Evolutionary conservation across 2,329 filamentous ascomycete genomes (phyloP), one percentile per base, ranked within the genome.

Genomic region (Fusarium subtropicale): DNA sequence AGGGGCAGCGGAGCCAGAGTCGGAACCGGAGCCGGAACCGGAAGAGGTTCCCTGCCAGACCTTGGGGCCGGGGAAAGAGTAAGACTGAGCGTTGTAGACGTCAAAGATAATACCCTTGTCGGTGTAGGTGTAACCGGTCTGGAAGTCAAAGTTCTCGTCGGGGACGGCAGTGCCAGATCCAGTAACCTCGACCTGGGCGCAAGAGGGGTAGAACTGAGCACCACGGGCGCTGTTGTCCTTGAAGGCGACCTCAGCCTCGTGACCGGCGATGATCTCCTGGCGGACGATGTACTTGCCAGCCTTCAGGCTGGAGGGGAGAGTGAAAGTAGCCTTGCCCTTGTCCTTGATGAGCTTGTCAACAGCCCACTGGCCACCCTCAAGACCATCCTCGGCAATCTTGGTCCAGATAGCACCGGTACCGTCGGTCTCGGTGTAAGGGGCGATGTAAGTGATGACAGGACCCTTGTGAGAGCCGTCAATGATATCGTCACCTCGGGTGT

Each of bases 131-230:
- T 90, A 91, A 61, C 87, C 88, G 31, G 56, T 74, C 78, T 83
- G 80, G 75, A 86, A 82, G 75, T 82, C 79, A 56, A 85, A 85
- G 72, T 66, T 70, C 73, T 80, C 64, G 62, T 76, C 71, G 24
- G 84, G 83, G 79, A 73, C 68, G 36, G 66, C 67, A 45, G 54
- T 60, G 31, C 75, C 86, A 44, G 80, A 78, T 53, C 87, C 86
- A 34, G 84, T 85, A 67, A 90, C 80, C 75, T 88, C 82, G 66
- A 91, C 74, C 81, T 91, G 89, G 71, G 88, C 80, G 77, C 89
- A 87, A 68, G 84, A 82, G 59, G 85, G 85, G 78, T 87, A 87
- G 77, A 86, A 85, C 71, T 75, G 73, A 42, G 73, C 73, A 53
- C 73, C 73, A 66, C 84, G 78, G 56, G 74, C 74, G 12, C 74